Base-by-base conservation (phyloP, 202 grass and related monocot species). In the Musa balbisiana region DNA sequence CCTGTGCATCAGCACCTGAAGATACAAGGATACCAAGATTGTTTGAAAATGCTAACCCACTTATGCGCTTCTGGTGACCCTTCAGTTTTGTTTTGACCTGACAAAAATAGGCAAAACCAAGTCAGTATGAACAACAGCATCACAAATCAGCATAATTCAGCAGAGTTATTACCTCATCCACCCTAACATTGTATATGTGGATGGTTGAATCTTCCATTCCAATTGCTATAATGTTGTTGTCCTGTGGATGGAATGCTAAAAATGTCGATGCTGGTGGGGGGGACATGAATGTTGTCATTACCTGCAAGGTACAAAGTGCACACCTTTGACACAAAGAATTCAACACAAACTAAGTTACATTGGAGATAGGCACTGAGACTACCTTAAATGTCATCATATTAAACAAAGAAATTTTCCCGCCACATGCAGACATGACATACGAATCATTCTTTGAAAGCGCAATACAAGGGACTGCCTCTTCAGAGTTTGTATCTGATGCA, bases 171-270 rank as follows among this genome's bases (percentile, higher is more conserved):
- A 93, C 93, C 93, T 92, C 90, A 81, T 97, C 93, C 73, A 97
- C 93, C 83, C 93, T 86, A 69, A 97, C 93, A 87, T 97, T 93
- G 85, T 97, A 97, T 79, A 97, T 97, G 80, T 97, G 87, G 80
- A 97, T 97, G 67, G 90, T 93, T 85, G 93, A 97, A 89, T 97
- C 93, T 83, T 97, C 93, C 93, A 97, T 97, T 90, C 93, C 93
- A 77, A 93, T 92, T 78, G 93, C 93, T 85, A 97, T 87, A 62
- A 97, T 97, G 75, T 97, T 97, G 79, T 97, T 97, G 72, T 97
- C 93, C 83, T 93, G 88, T 27, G 93, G 93, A 29, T 97, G 93
- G 78, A 97, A 97, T 58, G 93, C 90, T 85, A 97, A 84, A 84
- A 92, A 97, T 9, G 87, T 97, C 8, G 93, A 97, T 68, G 93